These are phyloP conservation scores for Lentinula detonsa DNA, from an alignment of 768 basidiomycete species.

Conservation along the genomic window DNA sequence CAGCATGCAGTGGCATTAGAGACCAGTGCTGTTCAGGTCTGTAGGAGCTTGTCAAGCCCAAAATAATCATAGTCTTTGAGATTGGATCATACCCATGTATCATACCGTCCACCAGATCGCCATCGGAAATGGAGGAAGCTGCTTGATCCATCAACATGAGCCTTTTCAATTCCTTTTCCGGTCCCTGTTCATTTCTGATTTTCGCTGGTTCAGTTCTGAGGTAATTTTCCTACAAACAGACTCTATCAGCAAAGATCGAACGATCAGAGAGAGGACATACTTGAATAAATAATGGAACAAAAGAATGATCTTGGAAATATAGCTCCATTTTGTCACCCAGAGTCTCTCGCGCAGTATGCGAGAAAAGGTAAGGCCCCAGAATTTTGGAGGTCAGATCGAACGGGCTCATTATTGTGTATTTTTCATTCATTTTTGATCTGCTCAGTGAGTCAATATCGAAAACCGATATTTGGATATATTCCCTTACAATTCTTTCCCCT, in stretches of 20 bases:
- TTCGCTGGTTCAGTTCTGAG: constrained; percentile 73
- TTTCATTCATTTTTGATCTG: constrained; percentile 82
- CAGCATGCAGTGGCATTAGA: constrained; percentile 89
- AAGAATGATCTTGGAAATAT: constrained; percentile 95
- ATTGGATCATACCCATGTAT: constrained; percentile 73
- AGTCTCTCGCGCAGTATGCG: constrained; percentile 70
- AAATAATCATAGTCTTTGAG: neutral
- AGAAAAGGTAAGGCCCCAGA: constrained; percentile 88
- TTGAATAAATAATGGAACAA: constrained; percentile 94
- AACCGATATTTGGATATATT: neutral
- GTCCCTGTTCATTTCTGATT: constrained; percentile 51
- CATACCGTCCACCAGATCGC: constrained; percentile 86
- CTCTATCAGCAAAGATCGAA: neutral
- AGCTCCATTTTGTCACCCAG: constrained; percentile 90
- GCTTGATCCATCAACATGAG: constrained; percentile 83
- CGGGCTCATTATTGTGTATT: constrained; percentile 84
- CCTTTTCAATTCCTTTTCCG: constrained; percentile 61
- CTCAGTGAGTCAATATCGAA: neutral
- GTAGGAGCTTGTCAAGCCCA: constrained; percentile 4
- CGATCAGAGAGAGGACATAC: constrained; percentile 28
- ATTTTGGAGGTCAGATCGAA: constrained; percentile 90
- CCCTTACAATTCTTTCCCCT: constrained; percentile 82
- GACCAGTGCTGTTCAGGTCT: constrained; percentile 96
- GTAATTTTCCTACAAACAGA: constrained; percentile 85
- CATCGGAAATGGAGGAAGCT: constrained; percentile 90